Evolutionary conservation across 495 filamentous ascomycete genomes (phyloP), one percentile per base, ranked within the genome.

Genomic region (Mytilinidion resinicola): DNA sequence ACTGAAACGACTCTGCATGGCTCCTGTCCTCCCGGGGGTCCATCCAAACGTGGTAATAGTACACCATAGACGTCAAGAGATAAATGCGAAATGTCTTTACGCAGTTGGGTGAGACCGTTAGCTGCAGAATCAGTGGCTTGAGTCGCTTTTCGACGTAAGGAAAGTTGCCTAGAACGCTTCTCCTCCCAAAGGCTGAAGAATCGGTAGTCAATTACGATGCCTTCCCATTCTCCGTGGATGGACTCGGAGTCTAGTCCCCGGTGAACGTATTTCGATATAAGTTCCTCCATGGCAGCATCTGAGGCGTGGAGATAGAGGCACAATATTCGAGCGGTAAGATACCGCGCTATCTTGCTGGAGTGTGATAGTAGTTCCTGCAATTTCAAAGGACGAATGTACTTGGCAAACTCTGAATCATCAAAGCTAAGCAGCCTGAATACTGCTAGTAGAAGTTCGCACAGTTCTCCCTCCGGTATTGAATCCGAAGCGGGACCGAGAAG

Each of bases 101-200:
- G 5, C 14, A 20, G 41, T 30, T 15, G 2, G 25, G 25, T 30
- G 3, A 6, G 25, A 6, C 25, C 25, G 25, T 30, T 30, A 6
- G 25, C 25, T 30, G 25, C 6, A 30, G 25, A 30, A 2, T 30
- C 25, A 2, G 25, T 30, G 3, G 25, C 6, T 30, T 30, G 25
- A 30, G 25, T 30, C 25, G 25, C 25, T 6, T 6, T 2, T 30
- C 25, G 2, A 6, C 25, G 25, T 30, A 30, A 30, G 2, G 25
- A 30, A 30, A 30, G 9, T 43, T 61, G 74, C 70, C 58, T 17
- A 61, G 69, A 59, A 64, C 70, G 63, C 51, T 74, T 68, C 62
- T 89, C 84, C 70, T 96, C 91, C 78, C 91, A 88, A 44, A 96
- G 69, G 39, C 82, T 82, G 46, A 97, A 75, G 69, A 95, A 92